Base-by-base conservation (phyloP, 1,139 yeast species). In the Sugiyamaella pinicola region DNA sequence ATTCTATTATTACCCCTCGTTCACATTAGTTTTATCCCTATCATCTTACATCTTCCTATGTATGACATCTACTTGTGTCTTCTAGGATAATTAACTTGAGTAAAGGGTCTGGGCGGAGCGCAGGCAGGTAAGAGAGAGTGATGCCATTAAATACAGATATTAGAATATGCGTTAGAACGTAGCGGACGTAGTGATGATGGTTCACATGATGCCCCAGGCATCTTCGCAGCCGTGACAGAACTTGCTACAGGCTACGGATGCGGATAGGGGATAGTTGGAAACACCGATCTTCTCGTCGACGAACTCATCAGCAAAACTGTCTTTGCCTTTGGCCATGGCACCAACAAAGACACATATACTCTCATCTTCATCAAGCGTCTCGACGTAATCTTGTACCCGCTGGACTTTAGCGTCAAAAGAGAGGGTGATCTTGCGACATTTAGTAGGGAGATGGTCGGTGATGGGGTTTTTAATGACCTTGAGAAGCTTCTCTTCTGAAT, bases 151-250 rank as follows among this genome's bases (percentile, higher is more conserved):
- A 43, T 31, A 43, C 29, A 22, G 10, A 34, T 13, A 26, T 44
- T 46, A 46, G 17, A 17, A 45, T 18, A 46, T 29, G 43, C 40
- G 34, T 18, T 35, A 34, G 39, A 17, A 5, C 8, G 18, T 38
- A 31, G 38, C n/a, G n/a, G n/a, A n/a, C n/a, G n/a, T n/a, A n/a
- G n/a, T n/a, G n/a, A n/a, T n/a, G n/a, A n/a, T n/a, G n/a, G 22
- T 26, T 64, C 72, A 83, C 69, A 78, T 69, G 64, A 93, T 91
- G 49, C 83, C 84, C 98, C 98, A 93, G 34, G 95, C 95, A 71
- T 93, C 99, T 75, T 93, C 99, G 69, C 96, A 90, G 51, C 98
- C 98, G 69, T 93, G 99, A 70, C 98, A 91, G 75, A 93, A 90
- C 74, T 93, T 93, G 62, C 96, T 87, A 73, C 98, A 93, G 19